phyloP scores from a whole-genome alignment of 345 rosid species.

The Citrus mangshanensis region DNA sequence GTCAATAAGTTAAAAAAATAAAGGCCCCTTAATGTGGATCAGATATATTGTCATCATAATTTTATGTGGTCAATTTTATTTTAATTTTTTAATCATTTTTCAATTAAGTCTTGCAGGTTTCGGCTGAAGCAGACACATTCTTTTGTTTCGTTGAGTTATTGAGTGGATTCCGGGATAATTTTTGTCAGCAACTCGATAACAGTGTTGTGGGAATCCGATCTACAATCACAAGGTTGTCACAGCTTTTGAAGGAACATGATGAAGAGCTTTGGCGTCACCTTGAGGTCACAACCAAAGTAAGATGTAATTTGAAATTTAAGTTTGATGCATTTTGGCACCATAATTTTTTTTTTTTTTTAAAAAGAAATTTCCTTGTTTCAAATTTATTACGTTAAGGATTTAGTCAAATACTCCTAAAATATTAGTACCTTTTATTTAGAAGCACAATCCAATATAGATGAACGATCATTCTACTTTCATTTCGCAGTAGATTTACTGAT shows the following conservation, averaged over 20 bases:
- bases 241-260: conserved; percentile 84
- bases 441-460: not conserved
- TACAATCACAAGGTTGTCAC: conserved; percentile 73
- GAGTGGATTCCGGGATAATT: conserved; percentile 95
- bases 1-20: too few relatives aligned
- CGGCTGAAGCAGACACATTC: conserved; percentile 90
- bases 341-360: too few relatives aligned
- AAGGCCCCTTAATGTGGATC: not conserved
- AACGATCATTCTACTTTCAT: not conserved
- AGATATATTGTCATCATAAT: not conserved
- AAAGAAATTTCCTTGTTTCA: not conserved
- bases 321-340: not conserved
- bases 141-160: conserved; percentile 92
- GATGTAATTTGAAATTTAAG: conserved; percentile 12
- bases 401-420: not conserved
- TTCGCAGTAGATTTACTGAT: not conserved
- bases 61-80: not conserved
- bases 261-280: conserved; percentile 99
- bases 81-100: conserved; percentile 32
- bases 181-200: conserved; percentile 98
- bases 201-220: conserved; percentile 95
- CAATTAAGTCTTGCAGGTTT: conserved; percentile 54
- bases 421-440: not conserved
- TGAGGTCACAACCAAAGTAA: conserved; percentile 91
- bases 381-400: not conserved